Conservation (phyloP, 2,329 filamentous ascomycete species). For the Clarireedia homoeocarpa region DNA sequence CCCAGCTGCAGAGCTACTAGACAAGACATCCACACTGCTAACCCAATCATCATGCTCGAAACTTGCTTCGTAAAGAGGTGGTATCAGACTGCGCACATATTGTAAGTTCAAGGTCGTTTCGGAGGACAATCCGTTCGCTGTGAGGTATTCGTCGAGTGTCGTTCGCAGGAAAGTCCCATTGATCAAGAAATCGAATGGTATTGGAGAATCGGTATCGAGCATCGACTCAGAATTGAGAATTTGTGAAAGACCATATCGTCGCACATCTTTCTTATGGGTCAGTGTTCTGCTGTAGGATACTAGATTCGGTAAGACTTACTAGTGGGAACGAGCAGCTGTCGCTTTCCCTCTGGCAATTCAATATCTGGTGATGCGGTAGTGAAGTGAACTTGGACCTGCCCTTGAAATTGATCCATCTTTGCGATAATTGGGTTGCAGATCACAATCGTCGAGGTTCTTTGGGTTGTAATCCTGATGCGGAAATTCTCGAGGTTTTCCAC, state of each 20-base stretch:
- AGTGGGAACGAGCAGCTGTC: conserved; percentile 54
- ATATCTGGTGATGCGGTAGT: conserved; percentile 55
- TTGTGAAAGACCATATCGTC: conserved; percentile 62
- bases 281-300: background rate
- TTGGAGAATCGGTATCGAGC: conserved; percentile 55
- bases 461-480: background rate
- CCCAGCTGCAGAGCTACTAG: conserved; percentile 53
- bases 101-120: conserved; percentile 84
- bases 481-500: conserved; percentile 5
- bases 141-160: conserved; percentile 84
- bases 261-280: conserved; percentile 44
- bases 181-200: conserved; percentile 90
- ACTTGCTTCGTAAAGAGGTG: conserved; percentile 79
- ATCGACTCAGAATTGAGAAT: conserved; percentile 66
- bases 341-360: conserved; percentile 53
- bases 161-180: conserved; percentile 88
- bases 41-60: conserved; percentile 99
- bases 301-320: conserved; percentile 33
- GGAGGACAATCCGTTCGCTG: conserved; percentile 75
- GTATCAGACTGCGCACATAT: conserved; percentile 86
- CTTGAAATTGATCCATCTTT: conserved; percentile 14
- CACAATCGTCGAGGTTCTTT: background rate
- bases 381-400: conserved; percentile 61
- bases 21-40: conserved; percentile 75
- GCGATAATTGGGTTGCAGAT: background rate